Evolutionary conservation across 768 basidiomycete genomes (phyloP).

Genomic region (Lactarius tabidus): DNA sequence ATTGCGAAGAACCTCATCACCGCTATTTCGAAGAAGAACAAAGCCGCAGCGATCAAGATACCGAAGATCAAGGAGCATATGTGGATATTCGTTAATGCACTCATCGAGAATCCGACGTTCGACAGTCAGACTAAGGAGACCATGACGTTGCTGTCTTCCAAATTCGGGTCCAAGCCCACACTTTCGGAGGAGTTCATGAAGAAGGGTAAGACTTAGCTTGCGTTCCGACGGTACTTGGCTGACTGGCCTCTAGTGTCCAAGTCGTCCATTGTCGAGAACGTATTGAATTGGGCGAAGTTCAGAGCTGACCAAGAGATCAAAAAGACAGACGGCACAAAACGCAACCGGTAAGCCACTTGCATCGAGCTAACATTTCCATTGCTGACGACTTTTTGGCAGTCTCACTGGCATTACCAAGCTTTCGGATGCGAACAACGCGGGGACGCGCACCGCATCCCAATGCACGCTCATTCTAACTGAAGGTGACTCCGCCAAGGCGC

Average conservation of each 20-base stretch:
- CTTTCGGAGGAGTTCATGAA: conserved; percentile 94
- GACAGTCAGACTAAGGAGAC: conserved; percentile 99
- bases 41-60: conserved; percentile 89
- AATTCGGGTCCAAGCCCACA: conserved; percentile 85
- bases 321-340: conserved; percentile 91
- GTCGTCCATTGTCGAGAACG: conserved; percentile 84
- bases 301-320: conserved; percentile 95
- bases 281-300: conserved; percentile 95
- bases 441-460: conserved; percentile 68
- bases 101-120: conserved; percentile 97
- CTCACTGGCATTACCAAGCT: conserved; percentile 90
- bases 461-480: conserved; percentile 98
- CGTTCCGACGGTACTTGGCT: conserved; percentile 7
- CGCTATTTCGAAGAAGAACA: conserved; percentile 94
- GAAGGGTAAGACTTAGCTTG: conserved; percentile 57
- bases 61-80: conserved; percentile 96
- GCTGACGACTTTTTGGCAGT: conserved; percentile 38
- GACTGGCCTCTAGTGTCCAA: conserved; percentile 59
- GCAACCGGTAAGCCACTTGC: conserved; percentile 57
- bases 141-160: conserved; percentile 77
- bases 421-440: conserved; percentile 96
- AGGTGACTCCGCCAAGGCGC: conserved; percentile 97
- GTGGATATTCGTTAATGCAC: conserved; percentile 95
- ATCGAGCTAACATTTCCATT: background rate
- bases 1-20: conserved; percentile 80